Conservation (phyloP, 352 stramenopile species). For the Globisporangium emineosum region DNA sequence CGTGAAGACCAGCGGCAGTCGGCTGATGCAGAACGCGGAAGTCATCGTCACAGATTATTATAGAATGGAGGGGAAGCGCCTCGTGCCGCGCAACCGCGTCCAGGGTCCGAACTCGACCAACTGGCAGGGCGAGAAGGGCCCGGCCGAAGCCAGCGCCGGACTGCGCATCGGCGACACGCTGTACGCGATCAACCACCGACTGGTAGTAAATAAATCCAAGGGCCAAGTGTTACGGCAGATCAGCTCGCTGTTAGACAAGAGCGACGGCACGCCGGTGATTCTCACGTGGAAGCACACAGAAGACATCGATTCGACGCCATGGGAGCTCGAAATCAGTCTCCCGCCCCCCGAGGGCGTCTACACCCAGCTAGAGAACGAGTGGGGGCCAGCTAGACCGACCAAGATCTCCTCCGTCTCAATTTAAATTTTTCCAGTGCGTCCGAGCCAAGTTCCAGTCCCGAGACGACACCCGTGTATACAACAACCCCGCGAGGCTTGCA, state of each 20-base stretch:
- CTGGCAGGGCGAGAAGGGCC: conserved; percentile 72
- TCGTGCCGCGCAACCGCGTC: conserved; percentile 69
- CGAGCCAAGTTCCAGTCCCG: not conserved
- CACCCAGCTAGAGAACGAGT: conserved; percentile 83
- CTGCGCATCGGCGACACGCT: conserved; percentile 78
- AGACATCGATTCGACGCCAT: conserved; percentile 67
- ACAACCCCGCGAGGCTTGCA: conserved; percentile 3
- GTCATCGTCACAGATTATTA: conserved; percentile 81
- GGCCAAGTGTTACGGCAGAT: conserved; percentile 82
- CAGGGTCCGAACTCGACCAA: conserved; percentile 57
- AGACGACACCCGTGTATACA: conserved; percentile 6
- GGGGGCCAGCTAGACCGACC: conserved; percentile 70
- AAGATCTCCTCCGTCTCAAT: conserved; percentile 87
- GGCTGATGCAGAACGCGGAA: conserved; percentile 83
- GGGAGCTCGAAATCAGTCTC: conserved; percentile 76
- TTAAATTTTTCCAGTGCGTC: conserved; percentile 29
- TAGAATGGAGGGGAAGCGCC: conserved; percentile 70
- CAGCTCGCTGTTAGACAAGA: conserved; percentile 72
- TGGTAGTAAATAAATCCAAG: conserved; percentile 87
- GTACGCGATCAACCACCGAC: conserved; percentile 83
- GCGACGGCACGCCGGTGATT: conserved; percentile 58
- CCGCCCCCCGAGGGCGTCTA: conserved; percentile 78
- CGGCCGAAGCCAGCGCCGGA: conserved; percentile 65
- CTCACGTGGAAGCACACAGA: conserved; percentile 85
- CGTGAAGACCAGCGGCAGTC: conserved; percentile 79